Evolutionary conservation across 1,284 basidiomycete genomes (phyloP).

Genomic region (Ceratobasidium sp.): DNA sequence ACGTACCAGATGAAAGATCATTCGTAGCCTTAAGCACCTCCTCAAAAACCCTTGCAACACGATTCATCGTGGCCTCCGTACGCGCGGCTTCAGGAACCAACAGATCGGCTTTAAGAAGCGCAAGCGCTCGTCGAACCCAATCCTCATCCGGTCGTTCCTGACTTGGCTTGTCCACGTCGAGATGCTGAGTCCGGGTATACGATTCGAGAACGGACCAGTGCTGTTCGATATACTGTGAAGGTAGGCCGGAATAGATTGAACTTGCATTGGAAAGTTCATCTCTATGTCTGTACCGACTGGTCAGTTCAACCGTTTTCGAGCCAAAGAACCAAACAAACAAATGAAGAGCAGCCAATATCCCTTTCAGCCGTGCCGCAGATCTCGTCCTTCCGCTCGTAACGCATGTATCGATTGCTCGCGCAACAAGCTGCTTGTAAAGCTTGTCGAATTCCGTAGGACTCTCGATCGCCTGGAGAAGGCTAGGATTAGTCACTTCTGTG

Average conservation of each 20-base stretch:
- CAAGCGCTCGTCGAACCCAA: constrained; percentile 78
- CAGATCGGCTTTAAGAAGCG: constrained; percentile 74
- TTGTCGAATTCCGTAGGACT: constrained; percentile 76
- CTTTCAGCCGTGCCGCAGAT: constrained; percentile 86
- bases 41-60: constrained; percentile 65
- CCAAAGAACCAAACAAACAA: constrained; percentile 66
- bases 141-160: constrained; percentile 73
- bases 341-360: constrained; percentile 86
- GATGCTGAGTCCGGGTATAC: constrained; percentile 76
- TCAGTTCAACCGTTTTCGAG: background rate
- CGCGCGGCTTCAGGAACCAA: constrained; percentile 51
- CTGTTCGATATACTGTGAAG: constrained; percentile 78
- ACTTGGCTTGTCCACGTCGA: constrained; percentile 71
- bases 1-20: constrained; percentile 70
- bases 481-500: constrained; percentile 60
- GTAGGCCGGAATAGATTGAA: constrained; percentile 78
- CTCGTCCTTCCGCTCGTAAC: constrained; percentile 83
- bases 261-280: constrained; percentile 72
- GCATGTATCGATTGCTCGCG: constrained; percentile 86
- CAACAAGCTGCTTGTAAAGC: constrained; percentile 78
- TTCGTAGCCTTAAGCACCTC: constrained; percentile 65
- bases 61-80: constrained; percentile 6
- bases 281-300: constrained; percentile 68
- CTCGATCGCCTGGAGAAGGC: constrained; percentile 73
- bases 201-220: constrained; percentile 82